Conservation (phyloP, 2,329 filamentous ascomycete genomes). For the Trichoderma sp. region DNA sequence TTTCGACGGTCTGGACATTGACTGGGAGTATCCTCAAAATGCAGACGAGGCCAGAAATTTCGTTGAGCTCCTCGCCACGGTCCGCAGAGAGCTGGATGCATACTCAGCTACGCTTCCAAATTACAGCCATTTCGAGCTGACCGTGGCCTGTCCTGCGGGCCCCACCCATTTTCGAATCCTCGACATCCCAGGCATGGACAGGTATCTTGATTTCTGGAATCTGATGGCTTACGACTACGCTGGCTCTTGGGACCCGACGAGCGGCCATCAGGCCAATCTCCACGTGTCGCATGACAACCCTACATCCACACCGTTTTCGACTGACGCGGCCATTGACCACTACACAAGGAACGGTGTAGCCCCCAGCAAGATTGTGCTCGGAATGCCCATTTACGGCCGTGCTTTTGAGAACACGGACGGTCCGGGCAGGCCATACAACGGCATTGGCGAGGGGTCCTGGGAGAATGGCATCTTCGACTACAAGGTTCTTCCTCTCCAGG, state of each 20-base stretch:
- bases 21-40: constrained; percentile 67
- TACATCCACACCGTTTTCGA: constrained; percentile 74
- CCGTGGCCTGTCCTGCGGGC: constrained; percentile 65
- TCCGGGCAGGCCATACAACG: constrained; percentile 66
- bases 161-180: constrained; percentile 63
- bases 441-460: constrained; percentile 78
- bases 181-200: constrained; percentile 65
- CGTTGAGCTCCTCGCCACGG: constrained; percentile 59
- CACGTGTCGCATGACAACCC: constrained; percentile 61
- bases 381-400: constrained; percentile 90
- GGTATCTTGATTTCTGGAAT: constrained; percentile 72
- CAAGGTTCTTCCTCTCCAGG: constrained; percentile 75
- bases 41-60: constrained; percentile 57
- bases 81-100: constrained; percentile 59
- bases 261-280: constrained; percentile 83
- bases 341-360: constrained; percentile 69
- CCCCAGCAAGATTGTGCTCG: constrained; percentile 75
- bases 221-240: constrained; percentile 89
- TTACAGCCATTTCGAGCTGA: constrained; percentile 62
- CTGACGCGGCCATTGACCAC: constrained; percentile 65
- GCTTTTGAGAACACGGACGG: constrained; percentile 80
- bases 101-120: constrained; percentile 50
- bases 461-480: constrained; percentile 86
- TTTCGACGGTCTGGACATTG: constrained; percentile 70
- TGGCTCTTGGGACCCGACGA: constrained; percentile 72